Percentiles rank a stretch among this genome's conserved stretches.
Evolutionary conservation across 1,139 yeast species (phyloP).

Genomic region (Taphrina flavorubra): DNA sequence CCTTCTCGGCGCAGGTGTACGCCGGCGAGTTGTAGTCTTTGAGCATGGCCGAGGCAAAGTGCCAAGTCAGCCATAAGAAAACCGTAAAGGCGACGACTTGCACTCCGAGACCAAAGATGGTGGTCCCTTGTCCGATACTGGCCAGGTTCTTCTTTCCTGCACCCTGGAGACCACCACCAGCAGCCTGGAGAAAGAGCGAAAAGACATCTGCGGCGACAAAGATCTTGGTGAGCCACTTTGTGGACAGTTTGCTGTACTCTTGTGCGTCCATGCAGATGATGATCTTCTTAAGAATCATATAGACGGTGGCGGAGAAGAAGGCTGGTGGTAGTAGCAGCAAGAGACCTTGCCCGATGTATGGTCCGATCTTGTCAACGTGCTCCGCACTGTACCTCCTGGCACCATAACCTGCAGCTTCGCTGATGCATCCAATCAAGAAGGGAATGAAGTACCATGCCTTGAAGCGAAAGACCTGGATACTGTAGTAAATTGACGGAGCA

Average conservation of each 20-base stretch:
- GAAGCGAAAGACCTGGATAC: slow-evolving; percentile 37
- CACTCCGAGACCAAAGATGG: slow-evolving; percentile 49
- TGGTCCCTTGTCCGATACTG: slow-evolving; percentile 46
- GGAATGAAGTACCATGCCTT: slow-evolving; percentile 46
- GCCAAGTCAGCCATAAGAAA: slow-evolving; percentile 48
- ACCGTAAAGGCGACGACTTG: slow-evolving; percentile 55
- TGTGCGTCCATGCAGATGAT: slow-evolving; percentile 51
- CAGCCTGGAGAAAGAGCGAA: slow-evolving; percentile 56
- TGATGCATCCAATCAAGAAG: slow-evolving; percentile 46
- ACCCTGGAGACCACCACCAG: slow-evolving; percentile 56
- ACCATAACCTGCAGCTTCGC: slow-evolving; percentile 53
- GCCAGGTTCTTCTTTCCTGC: not conserved
- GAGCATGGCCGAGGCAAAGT: slow-evolving; percentile 45
- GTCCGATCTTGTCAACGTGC: slow-evolving; percentile 47
- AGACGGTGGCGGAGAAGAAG: slow-evolving; percentile 57
- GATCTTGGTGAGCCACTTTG: slow-evolving; percentile 53
- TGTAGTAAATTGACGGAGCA: not conserved
- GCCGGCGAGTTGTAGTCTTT: slow-evolving; percentile 9
- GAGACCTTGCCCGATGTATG: slow-evolving; percentile 54
- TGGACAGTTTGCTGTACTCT: slow-evolving; percentile 51
- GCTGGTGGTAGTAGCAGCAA: slow-evolving; percentile 57
- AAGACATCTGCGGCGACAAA: slow-evolving; percentile 58
- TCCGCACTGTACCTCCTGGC: slow-evolving; percentile 50
- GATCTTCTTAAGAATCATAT: slow-evolving; percentile 57
- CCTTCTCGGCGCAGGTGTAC: slow-evolving; percentile 10